Evolutionary conservation across 306 rosid genomes (phyloP), one percentile per base, ranked within the genome.

Genomic region (Casuarina glauca): DNA sequence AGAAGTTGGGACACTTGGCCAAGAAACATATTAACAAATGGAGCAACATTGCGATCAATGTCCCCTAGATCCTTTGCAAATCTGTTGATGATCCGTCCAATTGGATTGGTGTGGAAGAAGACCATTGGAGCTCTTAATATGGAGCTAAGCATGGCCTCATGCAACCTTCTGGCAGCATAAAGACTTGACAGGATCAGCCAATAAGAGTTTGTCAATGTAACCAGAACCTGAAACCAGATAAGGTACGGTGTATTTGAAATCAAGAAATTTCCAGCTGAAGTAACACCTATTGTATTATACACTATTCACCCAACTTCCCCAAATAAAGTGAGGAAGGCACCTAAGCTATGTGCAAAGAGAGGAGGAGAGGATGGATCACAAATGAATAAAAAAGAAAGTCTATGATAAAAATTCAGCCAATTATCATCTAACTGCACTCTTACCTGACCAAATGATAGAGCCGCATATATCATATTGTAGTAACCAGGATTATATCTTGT

Each of bases 51-150:
- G 45, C 98, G 91, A 81, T 94, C 98, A 76, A 94, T 85, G 87
- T 94, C 98, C 45, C 98, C 94, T 9, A 92, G 92, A 89, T 94
- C 98, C 84, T 92, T 94, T 35, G 98, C 96, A 71, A 94, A 94
- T 81, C 97, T 86, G 83, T 94, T 92, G 82, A 94, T 90, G 79
- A 94, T 84, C 79, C 98, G 84, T 73, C 97, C 98, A 36, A 92
- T 93, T 43, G 98, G 98, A 83, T 92, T 92, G 75, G 97, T 94
- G 16, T 94, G 93, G 84, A 94, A 94, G 79, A 94, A 94, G 44
- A 89, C 88, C 96, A 94, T 92, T 26, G 98, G 97, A 82, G 93
- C 97, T 86, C 86, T 90, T 84, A 94, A 80, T n/a, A 94, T 89
- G 73, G 98, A 89, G 66, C 50, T 67, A 77, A 94, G 95, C 98